phyloP scores from a whole-genome alignment of 169 alveolate species.

The Plasmodium coatneyi region DNA sequence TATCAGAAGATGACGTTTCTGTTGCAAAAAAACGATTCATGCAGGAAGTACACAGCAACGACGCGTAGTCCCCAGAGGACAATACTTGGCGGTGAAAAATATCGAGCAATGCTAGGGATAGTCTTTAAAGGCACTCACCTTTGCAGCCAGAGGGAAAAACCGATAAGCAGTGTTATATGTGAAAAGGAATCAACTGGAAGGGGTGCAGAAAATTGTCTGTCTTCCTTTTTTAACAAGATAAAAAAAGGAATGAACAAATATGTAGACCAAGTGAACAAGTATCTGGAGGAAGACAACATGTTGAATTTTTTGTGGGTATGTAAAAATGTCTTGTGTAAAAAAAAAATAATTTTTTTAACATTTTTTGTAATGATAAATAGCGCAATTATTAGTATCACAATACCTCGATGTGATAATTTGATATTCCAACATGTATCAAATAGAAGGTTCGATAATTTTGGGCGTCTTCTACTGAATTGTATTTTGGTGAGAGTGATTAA shows the following conservation, averaged over 20 bases:
- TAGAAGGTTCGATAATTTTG: conserved; percentile 14
- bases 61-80: background rate
- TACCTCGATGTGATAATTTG: conserved; percentile 38
- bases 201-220: background rate
- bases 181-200: background rate
- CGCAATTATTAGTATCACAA: conserved; percentile 39
- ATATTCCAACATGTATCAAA: conserved; percentile 16
- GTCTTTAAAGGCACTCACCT: background rate
- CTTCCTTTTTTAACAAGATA: background rate
- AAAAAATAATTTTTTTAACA: conserved; percentile 13
- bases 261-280: background rate
- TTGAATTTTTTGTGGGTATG: conserved; percentile 40
- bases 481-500: conserved; percentile 8
- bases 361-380: conserved; percentile 28
- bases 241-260: background rate
- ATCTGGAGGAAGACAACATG: conserved; percentile 26
- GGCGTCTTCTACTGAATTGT: conserved; percentile 5
- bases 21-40: background rate
- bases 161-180: background rate
- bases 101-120: background rate
- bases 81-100: background rate
- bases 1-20: background rate
- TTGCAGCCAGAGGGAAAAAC: background rate
- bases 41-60: background rate
- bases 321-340: conserved; percentile 38